Evolutionary conservation across 2,329 filamentous ascomycete genomes (phyloP), one percentile per base, ranked within the genome.

Genomic region (Curvularia verruculosa): DNA sequence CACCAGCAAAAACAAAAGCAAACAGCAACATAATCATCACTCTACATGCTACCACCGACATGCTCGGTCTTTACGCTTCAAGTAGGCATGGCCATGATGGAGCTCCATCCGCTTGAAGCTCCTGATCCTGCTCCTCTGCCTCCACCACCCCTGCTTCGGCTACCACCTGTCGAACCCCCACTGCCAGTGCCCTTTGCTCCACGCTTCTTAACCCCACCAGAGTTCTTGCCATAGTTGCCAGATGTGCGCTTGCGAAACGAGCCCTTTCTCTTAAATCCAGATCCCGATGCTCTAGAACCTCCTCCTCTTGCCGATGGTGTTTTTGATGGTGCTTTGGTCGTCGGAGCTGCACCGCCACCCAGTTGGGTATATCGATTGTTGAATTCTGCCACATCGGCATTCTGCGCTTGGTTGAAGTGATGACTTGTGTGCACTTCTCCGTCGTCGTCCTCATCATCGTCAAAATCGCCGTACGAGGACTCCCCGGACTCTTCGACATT

Each of bases 81-180:
- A 10, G 69, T 72, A 21, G 70, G 70, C 70, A 73, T 73, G 23
- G 65, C 64, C 60, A 69, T 66, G 31, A 73, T 67, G 12, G 46
- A 41, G 15, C 60, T 48, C 66, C 65, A 67, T 50, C 29, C 56
- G 39, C 48, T 18, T 23, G 48, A 8, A n/a, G 46, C 13, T 7
- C 40, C 40, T 24, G 21, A 26, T 45, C 43, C 43, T 19, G 54
- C 53, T 46, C 62, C 61, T 4, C 59, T 49, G 26, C 55, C 53
- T 3, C 63, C 53, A 44, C 55, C 57, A 40, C 60, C 60, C 12
- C 45, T 46, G 29, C 56, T 21, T 40, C 53, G 66, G 21, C 52
- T 67, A 15, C 50, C 45, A 31, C 51, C 60, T 29, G 49, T 52
- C 19, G 67, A 60, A 15, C 58, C 51, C 26, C 62, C 62, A 24